Base-by-base conservation (phyloP, 78 protist genomes). In the Cavenderia fasciculata region DNA sequence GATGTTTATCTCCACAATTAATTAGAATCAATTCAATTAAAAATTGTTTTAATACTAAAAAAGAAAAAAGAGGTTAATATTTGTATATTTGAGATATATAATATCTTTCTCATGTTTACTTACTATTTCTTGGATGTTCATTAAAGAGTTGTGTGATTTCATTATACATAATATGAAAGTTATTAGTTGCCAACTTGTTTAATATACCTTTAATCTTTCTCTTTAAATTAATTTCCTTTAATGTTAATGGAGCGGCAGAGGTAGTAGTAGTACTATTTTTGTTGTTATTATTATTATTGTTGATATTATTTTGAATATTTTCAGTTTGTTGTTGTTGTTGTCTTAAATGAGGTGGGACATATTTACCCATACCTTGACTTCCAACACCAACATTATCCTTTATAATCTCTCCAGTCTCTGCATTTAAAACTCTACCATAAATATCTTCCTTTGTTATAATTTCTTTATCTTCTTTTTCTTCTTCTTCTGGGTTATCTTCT, bases 371-470 rank as follows among this genome's bases (percentile, higher is more conserved):
- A 54, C 74, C 59, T 65, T 51, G 57, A 34, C 44, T 44, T 34
- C 57, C 66, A n/a, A 49, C 88, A 34, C 61, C 54, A 51, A 66
- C 66, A 56, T 79, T 79, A 66, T 79, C 88, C n/a, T 79, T 79
- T 12, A 79, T 59, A 40, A 79, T 79, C 21, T 79, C 77, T 29
- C 88, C 88, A 23, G 92, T 85, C 40, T 59, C 71, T 18, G n/a
- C 49, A 85, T 71, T 61, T 16, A 73, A 33, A 38, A 85, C 8
- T 85, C 92, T 85, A 51, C 92, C 93, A 70, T 87, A 74, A 21
- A 75, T 70, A 66, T 87, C 85, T 34, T 73, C 85, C n/a, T 87
- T 76, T 74, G 63, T 65, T 41, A 59, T 34, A 2, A 69, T 25
- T 36, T 59, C 31, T 27, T 40, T 34, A 3, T 59, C 74, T 31